Evolutionary conservation across 2,329 filamentous ascomycete genomes (phyloP).

Genomic region (Sphaerulina musiva): DNA sequence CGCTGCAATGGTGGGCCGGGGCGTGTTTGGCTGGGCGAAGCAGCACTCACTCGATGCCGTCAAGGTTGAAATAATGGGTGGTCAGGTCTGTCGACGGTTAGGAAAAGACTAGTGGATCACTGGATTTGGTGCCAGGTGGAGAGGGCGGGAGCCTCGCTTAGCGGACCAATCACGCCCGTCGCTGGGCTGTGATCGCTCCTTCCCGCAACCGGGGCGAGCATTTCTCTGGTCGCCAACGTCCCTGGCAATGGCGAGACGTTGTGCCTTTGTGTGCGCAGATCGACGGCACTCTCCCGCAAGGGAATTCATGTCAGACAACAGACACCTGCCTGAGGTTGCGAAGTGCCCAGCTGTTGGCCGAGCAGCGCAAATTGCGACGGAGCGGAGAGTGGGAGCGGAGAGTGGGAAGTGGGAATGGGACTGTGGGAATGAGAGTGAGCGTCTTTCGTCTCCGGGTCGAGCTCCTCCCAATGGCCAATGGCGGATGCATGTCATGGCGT

Average conservation of each 20-base stretch:
- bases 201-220: not conserved
- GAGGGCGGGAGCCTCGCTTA: no score
- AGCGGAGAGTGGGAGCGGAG: no score
- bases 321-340: constrained; percentile 10
- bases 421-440: no score
- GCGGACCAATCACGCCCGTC: no score
- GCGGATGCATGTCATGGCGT: constrained; percentile 6
- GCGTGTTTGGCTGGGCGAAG: constrained; percentile 8
- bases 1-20: constrained; percentile 1
- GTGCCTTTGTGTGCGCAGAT: not conserved
- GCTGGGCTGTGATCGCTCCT: not conserved
- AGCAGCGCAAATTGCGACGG: not conserved
- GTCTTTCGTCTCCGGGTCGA: not conserved
- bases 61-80: constrained; percentile 2
- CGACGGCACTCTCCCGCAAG: not conserved
- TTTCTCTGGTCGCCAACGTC: not conserved
- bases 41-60: constrained; percentile 6
- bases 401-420: no score
- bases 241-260: not conserved
- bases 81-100: not conserved
- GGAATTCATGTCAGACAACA: constrained; percentile 13
- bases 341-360: not conserved
- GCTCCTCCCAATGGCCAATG: constrained; percentile 7
- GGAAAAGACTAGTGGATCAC: no score
- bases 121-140: no score